Evolutionary conservation across 352 stramenopile genomes (phyloP).

Genomic region (Aphanomyces stellatus): DNA sequence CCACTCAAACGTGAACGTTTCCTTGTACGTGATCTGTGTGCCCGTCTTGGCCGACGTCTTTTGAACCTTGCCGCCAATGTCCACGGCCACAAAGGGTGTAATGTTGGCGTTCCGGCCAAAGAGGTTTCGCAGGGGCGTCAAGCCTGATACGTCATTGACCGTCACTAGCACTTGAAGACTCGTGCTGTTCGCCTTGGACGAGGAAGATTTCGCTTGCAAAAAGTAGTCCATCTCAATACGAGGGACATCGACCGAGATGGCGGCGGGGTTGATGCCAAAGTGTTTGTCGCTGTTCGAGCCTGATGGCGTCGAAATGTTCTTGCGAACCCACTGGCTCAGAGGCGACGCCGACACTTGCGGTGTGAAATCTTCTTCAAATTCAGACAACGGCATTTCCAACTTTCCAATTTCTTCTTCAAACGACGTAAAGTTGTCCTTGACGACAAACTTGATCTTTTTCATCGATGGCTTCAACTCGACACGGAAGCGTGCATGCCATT

Average conservation of each 20-base stretch:
- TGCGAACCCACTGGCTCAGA: conserved; percentile 71
- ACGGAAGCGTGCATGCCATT: conserved; percentile 71
- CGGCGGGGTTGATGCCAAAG: neutral
- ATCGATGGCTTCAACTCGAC: conserved; percentile 37
- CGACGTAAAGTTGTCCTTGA: conserved; percentile 77
- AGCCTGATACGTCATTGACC: conserved; percentile 40
- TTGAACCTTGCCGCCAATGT: conserved; percentile 59
- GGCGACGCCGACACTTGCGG: conserved; percentile 61
- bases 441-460: conserved; percentile 61
- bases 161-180: conserved; percentile 62
- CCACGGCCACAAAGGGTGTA: conserved; percentile 66
- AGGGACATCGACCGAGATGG: conserved; percentile 12
- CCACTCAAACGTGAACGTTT: conserved; percentile 78
- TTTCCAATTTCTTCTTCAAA: conserved; percentile 76
- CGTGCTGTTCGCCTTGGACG: conserved; percentile 22
- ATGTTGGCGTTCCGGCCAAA: conserved; percentile 72
- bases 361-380: conserved; percentile 71
- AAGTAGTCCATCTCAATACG: conserved; percentile 62
- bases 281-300: conserved; percentile 27
- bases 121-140: conserved; percentile 59
- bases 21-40: conserved; percentile 53
- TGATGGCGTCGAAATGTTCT: conserved; percentile 58
- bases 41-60: conserved; percentile 66
- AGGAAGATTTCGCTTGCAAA: conserved; percentile 49
- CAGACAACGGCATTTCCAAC: conserved; percentile 55